These are phyloP conservation scores for Viridothelium virens DNA, from an alignment of 495 filamentous ascomycete genomes.

Conservation along the genomic window DNA sequence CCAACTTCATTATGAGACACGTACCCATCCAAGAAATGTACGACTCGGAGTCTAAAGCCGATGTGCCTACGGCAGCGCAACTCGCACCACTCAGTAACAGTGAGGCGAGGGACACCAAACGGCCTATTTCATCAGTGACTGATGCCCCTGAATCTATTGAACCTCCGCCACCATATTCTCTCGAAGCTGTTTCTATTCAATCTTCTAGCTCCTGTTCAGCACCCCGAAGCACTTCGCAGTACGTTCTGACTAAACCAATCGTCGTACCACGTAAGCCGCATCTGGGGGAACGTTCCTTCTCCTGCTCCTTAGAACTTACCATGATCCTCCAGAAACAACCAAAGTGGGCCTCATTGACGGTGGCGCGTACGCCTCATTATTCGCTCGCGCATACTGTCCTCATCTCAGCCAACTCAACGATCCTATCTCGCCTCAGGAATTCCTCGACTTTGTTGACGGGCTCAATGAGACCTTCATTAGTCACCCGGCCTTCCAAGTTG, in stretches of 20 bases:
- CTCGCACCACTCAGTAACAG: neutral
- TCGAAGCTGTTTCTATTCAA: neutral
- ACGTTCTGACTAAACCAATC: neutral
- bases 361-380: neutral
- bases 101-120: neutral
- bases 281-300: neutral
- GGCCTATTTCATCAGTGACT: neutral
- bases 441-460: conserved; percentile 3
- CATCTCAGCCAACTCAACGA: neutral
- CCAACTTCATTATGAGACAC: neutral
- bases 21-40: neutral
- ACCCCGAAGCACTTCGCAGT: neutral
- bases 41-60: neutral
- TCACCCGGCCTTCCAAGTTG: neutral
- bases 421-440: neutral
- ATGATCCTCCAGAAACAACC: neutral
- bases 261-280: neutral
- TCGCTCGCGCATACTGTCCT: neutral
- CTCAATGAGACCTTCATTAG: conserved; percentile 2
- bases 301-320: neutral
- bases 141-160: neutral
- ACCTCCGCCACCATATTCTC: neutral
- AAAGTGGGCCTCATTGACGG: neutral
- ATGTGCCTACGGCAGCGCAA: neutral
- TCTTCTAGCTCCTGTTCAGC: neutral